These are phyloP conservation scores for Yamadazyma taylorii DNA, from an alignment of 1,139 yeast species.

Conservation along the genomic window DNA sequence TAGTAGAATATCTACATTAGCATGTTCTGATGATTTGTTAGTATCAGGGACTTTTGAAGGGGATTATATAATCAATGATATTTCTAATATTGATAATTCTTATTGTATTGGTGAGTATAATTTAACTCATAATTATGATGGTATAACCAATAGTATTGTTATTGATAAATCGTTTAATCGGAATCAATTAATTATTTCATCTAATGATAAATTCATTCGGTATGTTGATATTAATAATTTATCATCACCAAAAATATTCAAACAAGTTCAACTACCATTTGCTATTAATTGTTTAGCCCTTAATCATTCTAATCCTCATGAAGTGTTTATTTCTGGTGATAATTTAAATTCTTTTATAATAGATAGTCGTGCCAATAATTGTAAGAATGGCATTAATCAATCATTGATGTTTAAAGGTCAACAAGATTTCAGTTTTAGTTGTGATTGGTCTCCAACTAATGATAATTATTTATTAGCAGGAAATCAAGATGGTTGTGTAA, in stretches of 20 bases:
- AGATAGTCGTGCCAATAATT: constrained; percentile 35
- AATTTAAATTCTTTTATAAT: constrained; percentile 39
- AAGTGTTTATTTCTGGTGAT: constrained; percentile 55
- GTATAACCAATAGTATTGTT: constrained; percentile 55
- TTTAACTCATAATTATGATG: constrained; percentile 46
- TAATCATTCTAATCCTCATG: constrained; percentile 33
- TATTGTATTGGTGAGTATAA: constrained; percentile 33
- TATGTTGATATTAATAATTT: constrained; percentile 31
- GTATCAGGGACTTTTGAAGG: constrained; percentile 61
- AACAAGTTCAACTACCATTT: constrained; percentile 32
- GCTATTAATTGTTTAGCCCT: constrained; percentile 54
- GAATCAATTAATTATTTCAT: constrained; percentile 37
- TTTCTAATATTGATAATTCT: constrained; percentile 26
- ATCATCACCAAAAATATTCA: constrained; percentile 16
- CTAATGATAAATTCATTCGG: constrained; percentile 50
- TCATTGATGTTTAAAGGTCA: constrained; percentile 39
- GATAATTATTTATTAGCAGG: constrained; percentile 53
- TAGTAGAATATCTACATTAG: constrained; percentile 49
- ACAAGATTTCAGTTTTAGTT: constrained; percentile 56
- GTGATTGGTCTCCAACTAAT: constrained; percentile 54
- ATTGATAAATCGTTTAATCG: constrained; percentile 27
- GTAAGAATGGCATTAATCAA: constrained; percentile 12
- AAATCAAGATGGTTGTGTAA: constrained; percentile 60
- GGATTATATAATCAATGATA: constrained; percentile 35
- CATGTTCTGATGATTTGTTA: constrained; percentile 42